Base-by-base conservation (phyloP, 2,329 filamentous ascomycete genomes). In the Coniochaeta pulveracea region DNA sequence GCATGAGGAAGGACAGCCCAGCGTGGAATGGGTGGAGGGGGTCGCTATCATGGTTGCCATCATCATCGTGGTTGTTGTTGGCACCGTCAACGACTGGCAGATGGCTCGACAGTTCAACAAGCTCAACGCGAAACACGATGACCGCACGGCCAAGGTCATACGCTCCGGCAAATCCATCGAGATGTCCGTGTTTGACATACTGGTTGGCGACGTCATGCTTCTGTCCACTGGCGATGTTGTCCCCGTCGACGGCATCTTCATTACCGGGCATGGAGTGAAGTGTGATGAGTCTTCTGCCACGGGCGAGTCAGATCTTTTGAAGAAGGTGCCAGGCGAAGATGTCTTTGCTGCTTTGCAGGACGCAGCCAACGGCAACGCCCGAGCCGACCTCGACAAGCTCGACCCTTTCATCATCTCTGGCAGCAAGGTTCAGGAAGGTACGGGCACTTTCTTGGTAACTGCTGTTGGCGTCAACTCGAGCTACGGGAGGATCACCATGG, bases 281-380 rank as follows among this genome's bases (percentile, higher is more conserved):
- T 83, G 77, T 43, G 79, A 83, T 41, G 79, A 83, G 48, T 82
- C 77, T 5, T 80, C 76, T 10, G 74, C 76, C 2, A 83, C 78
- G 10, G 80, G 80, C 42, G 80, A 85, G 54, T 83, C 78, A 1
- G 79, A 85, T 44, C 66, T 77, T 33, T 69, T 83, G 51, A 77
- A 74, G 53, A 85, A 85, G 57, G 72, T 66, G 0, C 51, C 61
- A 5, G 76, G 68, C 10, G 62, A 73, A 12, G 68, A 74, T 39
- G 74, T 75, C 23, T 75, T 68, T 57, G 57, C 66, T 24, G 59
- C 63, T 3, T 60, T 80, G 18, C 57, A 69, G 31, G 60, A 64
- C 7, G 64, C 71, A 11, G 62, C 57, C 10, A 58, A 60, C 4
- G 68, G 64, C 38, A 39, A 40, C 10, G 34, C 43, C 3, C 31